Conservation (phyloP, 2,329 filamentous ascomycete genomes). For the Myriangium duriaei region DNA sequence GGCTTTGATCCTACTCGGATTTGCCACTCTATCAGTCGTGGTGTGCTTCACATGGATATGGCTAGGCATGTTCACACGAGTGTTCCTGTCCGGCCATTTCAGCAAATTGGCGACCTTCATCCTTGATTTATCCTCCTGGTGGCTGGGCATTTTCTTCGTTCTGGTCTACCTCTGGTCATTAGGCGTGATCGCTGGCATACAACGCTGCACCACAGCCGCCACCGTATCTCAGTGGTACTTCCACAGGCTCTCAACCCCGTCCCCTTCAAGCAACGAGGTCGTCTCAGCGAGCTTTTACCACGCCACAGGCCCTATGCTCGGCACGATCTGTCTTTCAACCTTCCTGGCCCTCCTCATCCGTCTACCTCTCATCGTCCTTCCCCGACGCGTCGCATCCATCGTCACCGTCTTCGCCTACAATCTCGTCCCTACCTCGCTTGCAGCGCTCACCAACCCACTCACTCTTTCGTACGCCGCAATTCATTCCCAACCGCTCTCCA, state of each 20-base stretch:
- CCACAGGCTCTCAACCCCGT: constrained; percentile 70
- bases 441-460: constrained; percentile 78
- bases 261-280: constrained; percentile 65
- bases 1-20: constrained; percentile 70
- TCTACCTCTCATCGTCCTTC: constrained; percentile 73
- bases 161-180: constrained; percentile 94
- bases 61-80: constrained; percentile 90
- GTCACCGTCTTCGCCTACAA: constrained; percentile 62
- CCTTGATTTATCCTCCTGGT: constrained; percentile 83
- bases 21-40: constrained; percentile 60
- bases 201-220: constrained; percentile 82
- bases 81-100: constrained; percentile 87
- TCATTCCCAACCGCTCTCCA: constrained; percentile 70
- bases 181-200: constrained; percentile 73
- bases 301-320: constrained; percentile 74
- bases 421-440: constrained; percentile 72
- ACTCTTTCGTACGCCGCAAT: constrained; percentile 89
- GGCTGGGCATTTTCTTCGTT: constrained; percentile 84
- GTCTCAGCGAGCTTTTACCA: constrained; percentile 74
- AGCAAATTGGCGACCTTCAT: constrained; percentile 53
- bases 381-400: constrained; percentile 57
- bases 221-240: constrained; percentile 99
- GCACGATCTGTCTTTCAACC: constrained; percentile 81
- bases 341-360: constrained; percentile 69
- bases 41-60: constrained; percentile 91